A percentile compares a stretch with the other conserved stretches of the same genome.
Evolutionary conservation across 140 eudicot genomes (phyloP).

Genomic region (Cichorium intybus): DNA sequence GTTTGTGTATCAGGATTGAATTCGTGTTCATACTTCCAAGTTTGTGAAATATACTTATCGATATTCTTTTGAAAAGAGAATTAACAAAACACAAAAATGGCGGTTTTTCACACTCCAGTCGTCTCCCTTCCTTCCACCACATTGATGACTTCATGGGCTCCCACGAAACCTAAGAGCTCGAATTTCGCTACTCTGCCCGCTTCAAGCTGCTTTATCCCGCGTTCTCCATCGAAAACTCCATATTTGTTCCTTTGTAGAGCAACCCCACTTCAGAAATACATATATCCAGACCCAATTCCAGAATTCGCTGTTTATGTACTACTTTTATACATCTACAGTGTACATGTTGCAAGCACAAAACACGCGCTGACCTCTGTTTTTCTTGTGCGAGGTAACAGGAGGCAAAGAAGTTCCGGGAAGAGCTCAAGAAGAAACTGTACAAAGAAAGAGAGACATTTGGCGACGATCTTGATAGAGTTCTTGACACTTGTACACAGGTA

Average conservation of each 20-base stretch:
- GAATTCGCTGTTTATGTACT: constrained; percentile 56
- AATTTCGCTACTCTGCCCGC: constrained; percentile 15
- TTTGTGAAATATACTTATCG: too few relatives aligned
- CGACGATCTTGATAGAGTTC: constrained; percentile 45
- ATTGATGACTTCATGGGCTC: constrained; percentile 19
- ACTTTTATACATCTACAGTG: background rate
- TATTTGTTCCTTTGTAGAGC: constrained; percentile 17
- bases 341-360: background rate
- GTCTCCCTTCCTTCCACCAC: constrained; percentile 23
- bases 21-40: too few relatives aligned
- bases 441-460: constrained; percentile 50
- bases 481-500: constrained; percentile 63
- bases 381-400: constrained; percentile 35
- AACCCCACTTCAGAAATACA: constrained; percentile 38
- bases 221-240: constrained; percentile 17
- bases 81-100: constrained; percentile 16
- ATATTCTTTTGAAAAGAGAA: background rate
- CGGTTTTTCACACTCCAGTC: constrained; percentile 25
- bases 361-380: background rate
- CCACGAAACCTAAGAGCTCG: constrained; percentile 29
- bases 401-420: constrained; percentile 50
- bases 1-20: too few relatives aligned
- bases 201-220: constrained; percentile 26
- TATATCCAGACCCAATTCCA: constrained; percentile 70
- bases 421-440: constrained; percentile 44